Evolutionary conservation across 805 yeast genomes (phyloP).

Genomic region (Cyberlindnera saturnus): DNA sequence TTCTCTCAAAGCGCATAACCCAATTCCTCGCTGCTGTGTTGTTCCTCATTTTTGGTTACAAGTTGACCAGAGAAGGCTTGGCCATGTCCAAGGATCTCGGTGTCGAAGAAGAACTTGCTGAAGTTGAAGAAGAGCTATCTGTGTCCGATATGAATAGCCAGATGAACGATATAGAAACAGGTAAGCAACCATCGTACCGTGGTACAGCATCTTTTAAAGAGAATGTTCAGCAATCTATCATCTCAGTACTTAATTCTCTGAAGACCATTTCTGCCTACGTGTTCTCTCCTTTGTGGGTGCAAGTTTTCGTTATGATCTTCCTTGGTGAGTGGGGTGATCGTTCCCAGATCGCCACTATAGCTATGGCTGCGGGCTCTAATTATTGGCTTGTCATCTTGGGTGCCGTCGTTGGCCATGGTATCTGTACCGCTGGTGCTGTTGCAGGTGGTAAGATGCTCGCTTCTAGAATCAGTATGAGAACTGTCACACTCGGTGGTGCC

Average conservation of each 20-base stretch:
- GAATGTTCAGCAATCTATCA: neutral
- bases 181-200: conserved; percentile 10
- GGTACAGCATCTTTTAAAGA: conserved; percentile 3
- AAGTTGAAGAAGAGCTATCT: conserved; percentile 91
- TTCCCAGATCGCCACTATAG: conserved; percentile 95
- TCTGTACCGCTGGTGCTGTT: conserved; percentile 89
- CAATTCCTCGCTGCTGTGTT: conserved; percentile 75
- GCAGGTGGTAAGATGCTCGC: conserved; percentile 90
- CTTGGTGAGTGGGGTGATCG: conserved; percentile 99
- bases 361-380: conserved; percentile 95
- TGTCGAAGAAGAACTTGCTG: conserved; percentile 92
- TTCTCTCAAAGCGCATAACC: conserved; percentile 75
- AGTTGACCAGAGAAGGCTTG: conserved; percentile 73
- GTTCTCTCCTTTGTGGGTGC: conserved; percentile 87
- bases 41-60: conserved; percentile 78
- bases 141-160: conserved; percentile 47
- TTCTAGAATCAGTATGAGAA: conserved; percentile 82
- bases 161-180: conserved; percentile 51
- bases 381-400: conserved; percentile 88
- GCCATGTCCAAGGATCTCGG: conserved; percentile 78
- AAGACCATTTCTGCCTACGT: conserved; percentile 25
- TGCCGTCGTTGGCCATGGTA: conserved; percentile 81
- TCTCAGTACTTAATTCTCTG: conserved; percentile 9
- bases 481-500: conserved; percentile 89
- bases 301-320: conserved; percentile 92